Evolutionary conservation across 2,329 filamentous ascomycete genomes (phyloP).

Genomic region (Ophiosphaerella korrae): DNA sequence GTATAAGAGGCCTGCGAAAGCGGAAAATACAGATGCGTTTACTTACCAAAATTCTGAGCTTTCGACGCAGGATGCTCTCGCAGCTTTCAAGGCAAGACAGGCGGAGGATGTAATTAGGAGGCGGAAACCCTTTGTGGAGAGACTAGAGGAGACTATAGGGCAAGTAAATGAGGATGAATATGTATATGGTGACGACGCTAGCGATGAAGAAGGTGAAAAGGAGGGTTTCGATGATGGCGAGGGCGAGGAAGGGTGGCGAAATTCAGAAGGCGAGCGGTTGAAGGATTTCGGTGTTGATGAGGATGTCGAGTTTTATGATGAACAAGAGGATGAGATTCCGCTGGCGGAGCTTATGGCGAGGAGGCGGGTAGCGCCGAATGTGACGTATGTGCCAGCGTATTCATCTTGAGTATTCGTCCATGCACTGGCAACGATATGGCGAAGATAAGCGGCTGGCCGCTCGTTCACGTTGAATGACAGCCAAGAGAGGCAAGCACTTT

Average conservation of each 20-base stretch:
- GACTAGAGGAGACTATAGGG: slow-evolving; percentile 36
- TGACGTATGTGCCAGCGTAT: slow-evolving; percentile 5
- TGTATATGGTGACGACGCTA: slow-evolving; percentile 30
- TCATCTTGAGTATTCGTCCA: not conserved
- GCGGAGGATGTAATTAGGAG: slow-evolving; percentile 55
- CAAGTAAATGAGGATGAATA: slow-evolving; percentile 12
- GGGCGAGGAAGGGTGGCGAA: slow-evolving; percentile 70
- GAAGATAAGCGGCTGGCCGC: not conserved
- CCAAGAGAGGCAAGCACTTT: slow-evolving; percentile 13
- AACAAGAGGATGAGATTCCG: slow-evolving; percentile 70
- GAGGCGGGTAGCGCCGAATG: slow-evolving; percentile 18
- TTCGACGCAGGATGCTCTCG: slow-evolving; percentile 51
- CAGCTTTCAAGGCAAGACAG: slow-evolving; percentile 61
- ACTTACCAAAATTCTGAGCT: slow-evolving; percentile 45
- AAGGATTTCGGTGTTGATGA: slow-evolving; percentile 82
- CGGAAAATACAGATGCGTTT: slow-evolving; percentile 39
- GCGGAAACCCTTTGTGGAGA: slow-evolving; percentile 50
- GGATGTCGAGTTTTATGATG: slow-evolving; percentile 70
- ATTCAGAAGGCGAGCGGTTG: slow-evolving; percentile 74
- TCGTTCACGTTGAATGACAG: not conserved
- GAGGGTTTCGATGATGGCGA: slow-evolving; percentile 32
- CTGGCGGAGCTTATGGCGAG: slow-evolving; percentile 66
- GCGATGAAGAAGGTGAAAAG: slow-evolving; percentile 20
- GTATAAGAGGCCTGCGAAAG: slow-evolving; percentile 17
- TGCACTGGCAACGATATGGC: not conserved